These are phyloP conservation scores for Phallus indusiatus DNA, from an alignment of 768 basidiomycete genomes.

Conservation along the genomic window DNA sequence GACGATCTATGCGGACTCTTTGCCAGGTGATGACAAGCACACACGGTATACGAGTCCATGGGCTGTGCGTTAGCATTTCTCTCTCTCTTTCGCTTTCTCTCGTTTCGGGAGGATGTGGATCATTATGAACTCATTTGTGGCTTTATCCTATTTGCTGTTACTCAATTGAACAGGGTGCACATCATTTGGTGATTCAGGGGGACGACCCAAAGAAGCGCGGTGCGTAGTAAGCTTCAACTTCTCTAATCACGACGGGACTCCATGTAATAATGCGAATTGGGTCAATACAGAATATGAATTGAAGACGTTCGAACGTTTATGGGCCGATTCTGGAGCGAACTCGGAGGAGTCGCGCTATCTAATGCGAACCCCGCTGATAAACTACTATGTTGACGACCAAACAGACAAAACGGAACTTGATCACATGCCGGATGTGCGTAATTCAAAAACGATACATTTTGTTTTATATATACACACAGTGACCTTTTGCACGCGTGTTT, in stretches of 20 bases:
- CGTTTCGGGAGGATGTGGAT: background rate
- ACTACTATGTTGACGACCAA: background rate
- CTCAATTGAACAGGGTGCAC: constrained; percentile 50
- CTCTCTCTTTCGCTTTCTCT: background rate
- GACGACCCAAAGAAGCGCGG: constrained; percentile 47
- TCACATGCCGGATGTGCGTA: constrained; percentile 7
- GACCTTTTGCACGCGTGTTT: background rate
- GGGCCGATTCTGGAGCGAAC: background rate
- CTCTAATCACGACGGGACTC: too few species aligned
- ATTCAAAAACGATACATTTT: too few species aligned
- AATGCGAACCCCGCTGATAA: background rate
- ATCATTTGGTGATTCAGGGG: constrained; percentile 56
- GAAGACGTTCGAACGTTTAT: constrained; percentile 3
- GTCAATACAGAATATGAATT: constrained; percentile 2
- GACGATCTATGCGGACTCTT: constrained; percentile 57
- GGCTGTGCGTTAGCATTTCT: constrained; percentile 59
- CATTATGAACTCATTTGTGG: background rate
- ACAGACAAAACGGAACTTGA: constrained; percentile 3
- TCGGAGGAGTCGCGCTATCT: constrained; percentile 1
- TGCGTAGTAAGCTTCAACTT: constrained; percentile 19
- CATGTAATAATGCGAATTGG: too few species aligned
- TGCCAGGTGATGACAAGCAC: constrained; percentile 66
- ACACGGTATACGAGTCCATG: constrained; percentile 73
- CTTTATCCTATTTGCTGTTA: background rate
- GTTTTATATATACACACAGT: constrained; percentile 28